Evolutionary conservation across 768 basidiomycete genomes (phyloP).

Genomic region (Boletus pseudo-olivaceus): DNA sequence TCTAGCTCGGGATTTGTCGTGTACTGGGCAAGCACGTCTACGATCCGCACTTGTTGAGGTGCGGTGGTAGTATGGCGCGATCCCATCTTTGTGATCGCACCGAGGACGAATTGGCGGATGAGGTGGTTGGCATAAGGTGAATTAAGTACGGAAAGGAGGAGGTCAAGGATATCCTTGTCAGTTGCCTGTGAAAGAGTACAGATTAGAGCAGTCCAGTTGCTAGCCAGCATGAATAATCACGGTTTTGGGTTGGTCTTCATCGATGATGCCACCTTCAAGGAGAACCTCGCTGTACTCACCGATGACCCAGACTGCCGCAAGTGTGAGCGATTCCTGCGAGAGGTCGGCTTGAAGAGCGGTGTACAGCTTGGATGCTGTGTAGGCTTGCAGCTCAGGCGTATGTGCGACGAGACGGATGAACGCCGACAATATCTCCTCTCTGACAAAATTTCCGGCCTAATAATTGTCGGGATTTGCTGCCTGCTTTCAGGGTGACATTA

Average conservation of each 20-base stretch:
- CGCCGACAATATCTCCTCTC: slow-evolving; percentile 91
- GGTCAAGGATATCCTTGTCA: slow-evolving; percentile 82
- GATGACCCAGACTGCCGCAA: slow-evolving; percentile 92
- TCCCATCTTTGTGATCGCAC: slow-evolving; percentile 86
- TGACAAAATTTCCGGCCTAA: slow-evolving; percentile 96
- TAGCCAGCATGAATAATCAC: slow-evolving; percentile 38
- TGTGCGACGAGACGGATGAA: slow-evolving; percentile 96
- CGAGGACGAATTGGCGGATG: slow-evolving; percentile 88
- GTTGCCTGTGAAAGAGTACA: slow-evolving; percentile 45
- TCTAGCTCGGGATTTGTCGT: slow-evolving; percentile 90
- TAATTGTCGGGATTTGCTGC: not conserved
- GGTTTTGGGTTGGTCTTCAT: slow-evolving; percentile 67
- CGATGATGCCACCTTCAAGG: slow-evolving; percentile 79
- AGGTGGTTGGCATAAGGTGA: slow-evolving; percentile 94
- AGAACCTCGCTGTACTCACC: slow-evolving; percentile 95
- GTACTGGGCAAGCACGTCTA: slow-evolving; percentile 72
- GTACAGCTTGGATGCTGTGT: slow-evolving; percentile 90
- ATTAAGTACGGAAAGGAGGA: slow-evolving; percentile 81
- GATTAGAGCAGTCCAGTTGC: not conserved
- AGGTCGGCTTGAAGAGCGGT: slow-evolving; percentile 84
- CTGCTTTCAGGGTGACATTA: slow-evolving; percentile 1
- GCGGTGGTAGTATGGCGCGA: slow-evolving; percentile 67
- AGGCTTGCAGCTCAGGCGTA: slow-evolving; percentile 94
- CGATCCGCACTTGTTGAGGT: slow-evolving; percentile 74
- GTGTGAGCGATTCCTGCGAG: slow-evolving; percentile 92